A percentile compares a stretch with the other conserved stretches of the same genome.
These are phyloP conservation scores for Spongiforma sp. DNA, from an alignment of 1,284 basidiomycete genomes.

Conservation along the genomic window DNA sequence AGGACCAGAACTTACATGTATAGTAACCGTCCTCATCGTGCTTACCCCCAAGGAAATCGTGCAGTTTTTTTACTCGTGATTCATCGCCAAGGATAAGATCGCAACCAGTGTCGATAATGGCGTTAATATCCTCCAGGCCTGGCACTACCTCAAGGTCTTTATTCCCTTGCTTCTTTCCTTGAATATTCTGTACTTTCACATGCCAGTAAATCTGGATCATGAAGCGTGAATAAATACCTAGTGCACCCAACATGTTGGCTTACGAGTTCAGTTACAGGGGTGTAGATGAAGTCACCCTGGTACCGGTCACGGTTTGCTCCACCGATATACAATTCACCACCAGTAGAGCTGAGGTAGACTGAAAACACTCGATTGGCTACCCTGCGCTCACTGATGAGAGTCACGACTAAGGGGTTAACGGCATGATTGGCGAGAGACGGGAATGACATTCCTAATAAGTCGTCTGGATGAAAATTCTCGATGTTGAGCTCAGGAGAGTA, in stretches of 20 bases:
- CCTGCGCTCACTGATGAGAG: constrained; percentile 24
- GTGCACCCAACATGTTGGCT: background rate
- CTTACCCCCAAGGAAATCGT: constrained; percentile 9
- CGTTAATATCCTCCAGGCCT: constrained; percentile 28
- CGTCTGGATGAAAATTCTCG: constrained; percentile 31
- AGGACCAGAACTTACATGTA: constrained; percentile 3
- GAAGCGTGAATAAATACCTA: background rate
- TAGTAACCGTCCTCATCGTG: constrained; percentile 7
- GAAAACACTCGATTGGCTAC: constrained; percentile 37
- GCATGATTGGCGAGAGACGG: constrained; percentile 23
- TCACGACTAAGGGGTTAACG: constrained; percentile 28
- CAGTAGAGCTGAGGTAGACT: constrained; percentile 39
- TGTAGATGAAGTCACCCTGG: constrained; percentile 17
- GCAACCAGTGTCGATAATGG: constrained; percentile 55
- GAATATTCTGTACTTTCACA: constrained; percentile 42
- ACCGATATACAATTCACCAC: constrained; percentile 45
- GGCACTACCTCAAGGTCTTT: constrained; percentile 18
- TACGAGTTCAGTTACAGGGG: constrained; percentile 37
- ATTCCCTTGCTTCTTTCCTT: too few species aligned
- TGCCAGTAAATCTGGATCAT: constrained; percentile 47
- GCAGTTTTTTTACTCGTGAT: constrained; percentile 3
- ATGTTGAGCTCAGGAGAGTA: constrained; percentile 26
- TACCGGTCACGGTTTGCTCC: constrained; percentile 25
- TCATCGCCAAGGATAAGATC: constrained; percentile 48
- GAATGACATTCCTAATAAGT: constrained; percentile 40